These are phyloP conservation scores for Penicillium sp. DNA, from an alignment of 2,329 filamentous ascomycete species.

Conservation along the genomic window DNA sequence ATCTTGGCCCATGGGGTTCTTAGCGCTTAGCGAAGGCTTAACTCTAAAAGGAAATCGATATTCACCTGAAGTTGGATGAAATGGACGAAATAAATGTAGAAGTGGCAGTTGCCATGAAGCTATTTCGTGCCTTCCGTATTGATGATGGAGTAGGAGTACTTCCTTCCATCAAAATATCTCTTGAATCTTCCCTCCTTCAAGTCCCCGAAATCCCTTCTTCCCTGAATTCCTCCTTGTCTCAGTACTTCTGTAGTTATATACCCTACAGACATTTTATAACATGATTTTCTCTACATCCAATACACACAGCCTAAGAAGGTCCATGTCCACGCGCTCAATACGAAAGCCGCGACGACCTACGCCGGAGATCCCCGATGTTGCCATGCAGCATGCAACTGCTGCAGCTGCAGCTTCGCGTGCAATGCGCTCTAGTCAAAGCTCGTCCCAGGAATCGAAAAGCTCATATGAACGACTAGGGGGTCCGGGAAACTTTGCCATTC, in stretches of 20 bases:
- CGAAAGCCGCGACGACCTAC: constrained; percentile 27
- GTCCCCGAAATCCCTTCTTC: constrained; percentile 10
- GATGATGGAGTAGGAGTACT: background rate
- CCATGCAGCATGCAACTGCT: constrained; percentile 32
- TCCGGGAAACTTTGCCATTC: constrained; percentile 25
- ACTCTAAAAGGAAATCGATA: too few species aligned
- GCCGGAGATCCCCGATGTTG: constrained; percentile 31
- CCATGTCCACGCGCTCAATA: constrained; percentile 42
- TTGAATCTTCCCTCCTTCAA: constrained; percentile 6
- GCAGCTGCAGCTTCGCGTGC: constrained; percentile 44
- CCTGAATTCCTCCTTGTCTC: background rate
- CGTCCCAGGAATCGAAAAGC: constrained; percentile 25
- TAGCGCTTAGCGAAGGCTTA: background rate
- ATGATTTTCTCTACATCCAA: constrained; percentile 29
- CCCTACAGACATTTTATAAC: constrained; percentile 22
- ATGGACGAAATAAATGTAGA: background rate
- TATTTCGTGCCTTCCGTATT: background rate
- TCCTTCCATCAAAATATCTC: background rate
- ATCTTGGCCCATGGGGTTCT: too few species aligned
- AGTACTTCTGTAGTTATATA: constrained; percentile 15
- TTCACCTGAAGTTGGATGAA: background rate
- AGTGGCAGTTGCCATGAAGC: background rate
- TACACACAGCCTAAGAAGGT: constrained; percentile 35
- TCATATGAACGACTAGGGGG: constrained; percentile 34
- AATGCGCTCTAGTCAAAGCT: constrained; percentile 39